Base-by-base conservation (phyloP, 1,139 yeast species). In the Diutina siamensis region DNA sequence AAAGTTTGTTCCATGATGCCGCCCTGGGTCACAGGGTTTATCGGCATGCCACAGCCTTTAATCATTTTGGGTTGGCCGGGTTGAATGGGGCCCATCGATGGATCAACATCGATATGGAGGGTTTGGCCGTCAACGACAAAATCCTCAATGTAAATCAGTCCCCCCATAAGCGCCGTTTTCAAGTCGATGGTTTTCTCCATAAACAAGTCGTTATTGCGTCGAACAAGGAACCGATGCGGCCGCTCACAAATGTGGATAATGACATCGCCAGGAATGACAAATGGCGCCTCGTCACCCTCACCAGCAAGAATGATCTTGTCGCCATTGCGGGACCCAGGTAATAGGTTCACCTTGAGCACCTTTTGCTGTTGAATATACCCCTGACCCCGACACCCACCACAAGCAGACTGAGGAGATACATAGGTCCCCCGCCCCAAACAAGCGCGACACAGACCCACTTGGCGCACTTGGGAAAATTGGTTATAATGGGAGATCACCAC, bases 201-300 rank as follows among this genome's bases (percentile, higher is more conserved):
- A 50, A 64, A 67, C 45, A 79, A 58, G 53, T 78, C 76, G 44
- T 70, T 59, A 46, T 65, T 75, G 47, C 64, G 65, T 55, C 88
- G 68, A 19, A 69, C 67, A 54, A 80, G 74, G 44, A 51, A 61
- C 3, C 61, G 60, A 51, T 70, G 73, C 2, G 60, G 54, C 1
- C 55, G 51, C 51, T 69, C 68, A 18, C 60, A 57, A 40, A 70
- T 51, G 44, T 63, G 65, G 4, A 82, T 72, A 2, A 80, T 62
- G 8, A 82, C 80, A 57, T 82, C 85, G 2, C 89, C 89, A 0
- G 88, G 84, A 1, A 72, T 61, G 2, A 77, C 63, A 50, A 71
- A 68, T 33, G 72, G 61, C 0, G 80, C 82, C 56, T 80, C 83
- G 53, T 82, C 88, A 0, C 80, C 84, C 52, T 76, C 81, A 2